A percentile compares a stretch with the other conserved stretches of the same genome.
Conservation (phyloP, 495 filamentous ascomycete species). For the Amorphotheca resinae region DNA sequence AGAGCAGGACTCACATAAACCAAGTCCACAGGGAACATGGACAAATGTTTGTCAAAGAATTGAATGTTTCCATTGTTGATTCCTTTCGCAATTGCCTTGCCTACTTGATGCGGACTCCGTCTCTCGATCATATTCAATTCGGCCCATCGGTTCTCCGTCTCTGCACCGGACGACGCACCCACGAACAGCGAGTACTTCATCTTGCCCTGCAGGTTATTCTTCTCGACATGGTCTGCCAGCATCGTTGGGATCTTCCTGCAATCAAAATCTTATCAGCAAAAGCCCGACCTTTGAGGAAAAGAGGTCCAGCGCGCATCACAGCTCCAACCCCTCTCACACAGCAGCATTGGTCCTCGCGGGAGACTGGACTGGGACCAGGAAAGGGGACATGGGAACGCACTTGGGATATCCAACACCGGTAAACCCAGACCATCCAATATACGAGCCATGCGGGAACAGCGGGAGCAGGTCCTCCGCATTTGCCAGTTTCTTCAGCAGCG, state of each 20-base stretch:
- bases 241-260: constrained; percentile 69
- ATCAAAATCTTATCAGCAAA: constrained; percentile 1
- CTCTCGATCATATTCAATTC: constrained; percentile 79
- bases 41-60: constrained; percentile 88
- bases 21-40: constrained; percentile 85
- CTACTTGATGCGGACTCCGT: constrained; percentile 76
- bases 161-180: constrained; percentile 75
- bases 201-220: constrained; percentile 75
- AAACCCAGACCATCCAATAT: constrained; percentile 85
- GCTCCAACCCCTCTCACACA: not conserved
- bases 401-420: constrained; percentile 88
- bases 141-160: constrained; percentile 89
- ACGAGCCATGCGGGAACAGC: constrained; percentile 69
- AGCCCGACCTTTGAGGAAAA: no score
- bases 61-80: constrained; percentile 84
- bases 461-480: constrained; percentile 68
- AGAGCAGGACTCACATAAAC: constrained; percentile 47
- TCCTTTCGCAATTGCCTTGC: constrained; percentile 81
- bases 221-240: constrained; percentile 80
- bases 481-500: constrained; percentile 67
- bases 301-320: not conserved
- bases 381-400: constrained; percentile 32
- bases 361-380: not conserved
- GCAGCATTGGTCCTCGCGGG: no score
- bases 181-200: constrained; percentile 80